phyloP scores from a whole-genome alignment of 257 asterid species.

The Ocimum tenuiflorum region DNA sequence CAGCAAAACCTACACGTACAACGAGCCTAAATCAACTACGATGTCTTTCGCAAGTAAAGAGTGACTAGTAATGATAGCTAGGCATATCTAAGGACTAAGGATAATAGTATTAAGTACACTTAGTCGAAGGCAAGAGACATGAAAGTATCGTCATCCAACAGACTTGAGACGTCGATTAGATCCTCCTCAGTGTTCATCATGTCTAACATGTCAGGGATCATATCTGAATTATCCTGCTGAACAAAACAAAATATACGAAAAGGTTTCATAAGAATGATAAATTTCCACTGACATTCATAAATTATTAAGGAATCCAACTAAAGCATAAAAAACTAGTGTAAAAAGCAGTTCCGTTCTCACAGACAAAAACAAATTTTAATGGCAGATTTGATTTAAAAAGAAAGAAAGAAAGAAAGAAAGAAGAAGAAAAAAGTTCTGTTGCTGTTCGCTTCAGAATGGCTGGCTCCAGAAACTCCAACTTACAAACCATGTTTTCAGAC shows the following conservation, averaged over 20 bases:
- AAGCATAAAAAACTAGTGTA: background rate
- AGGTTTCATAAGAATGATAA: background rate
- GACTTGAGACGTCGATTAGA: slow-evolving; percentile 50
- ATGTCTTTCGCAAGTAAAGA: background rate
- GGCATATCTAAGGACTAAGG: background rate
- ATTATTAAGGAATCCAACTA: background rate
- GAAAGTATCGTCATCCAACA: slow-evolving; percentile 73
- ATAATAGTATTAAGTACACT: slow-evolving; percentile 6
- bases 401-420: too few species aligned
- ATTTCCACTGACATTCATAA: too few species aligned
- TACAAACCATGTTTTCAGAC: too few species aligned
- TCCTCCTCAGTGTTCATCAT: slow-evolving; percentile 50
- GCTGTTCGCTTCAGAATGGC: background rate
- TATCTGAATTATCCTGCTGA: slow-evolving; percentile 45
- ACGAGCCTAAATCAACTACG: background rate
- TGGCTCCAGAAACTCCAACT: too few species aligned
- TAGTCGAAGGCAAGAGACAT: slow-evolving; percentile 69
- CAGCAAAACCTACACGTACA: background rate
- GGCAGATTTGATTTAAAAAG: too few species aligned
- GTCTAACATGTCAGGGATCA: slow-evolving; percentile 31
- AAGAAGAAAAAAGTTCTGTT: background rate
- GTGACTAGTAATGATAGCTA: slow-evolving; percentile 14
- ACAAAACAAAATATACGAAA: background rate
- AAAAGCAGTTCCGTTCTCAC: background rate
- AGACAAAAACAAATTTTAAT: background rate